Base-by-base conservation (phyloP, 2,329 filamentous ascomycete species). In the Scopulariopsis brevicaulis region DNA sequence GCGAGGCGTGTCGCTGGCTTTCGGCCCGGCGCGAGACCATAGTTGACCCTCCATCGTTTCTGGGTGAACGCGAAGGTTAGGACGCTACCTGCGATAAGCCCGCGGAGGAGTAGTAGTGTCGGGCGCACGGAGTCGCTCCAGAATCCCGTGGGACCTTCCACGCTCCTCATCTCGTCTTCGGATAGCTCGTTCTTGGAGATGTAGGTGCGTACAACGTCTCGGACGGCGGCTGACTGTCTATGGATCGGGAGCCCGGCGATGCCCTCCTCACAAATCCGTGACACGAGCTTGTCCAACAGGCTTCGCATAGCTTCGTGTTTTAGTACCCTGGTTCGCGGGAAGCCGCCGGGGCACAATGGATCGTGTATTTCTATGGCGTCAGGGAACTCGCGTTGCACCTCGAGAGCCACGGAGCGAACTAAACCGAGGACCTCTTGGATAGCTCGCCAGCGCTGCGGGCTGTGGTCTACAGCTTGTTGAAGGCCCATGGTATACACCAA, bases 1-100 rank as follows among this genome's bases (percentile, higher is more conserved):
- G 79, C 78, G 0, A 86, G 72, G 55, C 66, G 70, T 0, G 76
- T 80, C 1, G 59, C 54, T 0, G 74, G 77, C 0, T 62, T 61
- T 2, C 81, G 67, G 0, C 60, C 63, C 0, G 63, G 60, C 63
- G 83, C 77, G 0, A 80, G 70, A 0, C 86, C 85, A 59, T 84
- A 89, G 57, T 87, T 78, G 0, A 89, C 84, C 3, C 79, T 69
- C 81, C 82, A 89, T 1, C 84, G 71, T 63, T 87, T 88, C 15
- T 77, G 68, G 0, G 69, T 67, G 0, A 88, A 68, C 0, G 71
- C 72, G 59, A 84, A 85, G 0, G 63, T 63, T 0, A 89, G 63
- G 0, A 88, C 70, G 0, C 81, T 78, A 0, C 73, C 67, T 0
- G 80, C 78, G 10, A 89, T 66, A 0, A 89, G 71, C 0, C 85